Evolutionary conservation across 2,329 filamentous ascomycete species (phyloP).

Genomic region (Colletotrichum costaricense): DNA sequence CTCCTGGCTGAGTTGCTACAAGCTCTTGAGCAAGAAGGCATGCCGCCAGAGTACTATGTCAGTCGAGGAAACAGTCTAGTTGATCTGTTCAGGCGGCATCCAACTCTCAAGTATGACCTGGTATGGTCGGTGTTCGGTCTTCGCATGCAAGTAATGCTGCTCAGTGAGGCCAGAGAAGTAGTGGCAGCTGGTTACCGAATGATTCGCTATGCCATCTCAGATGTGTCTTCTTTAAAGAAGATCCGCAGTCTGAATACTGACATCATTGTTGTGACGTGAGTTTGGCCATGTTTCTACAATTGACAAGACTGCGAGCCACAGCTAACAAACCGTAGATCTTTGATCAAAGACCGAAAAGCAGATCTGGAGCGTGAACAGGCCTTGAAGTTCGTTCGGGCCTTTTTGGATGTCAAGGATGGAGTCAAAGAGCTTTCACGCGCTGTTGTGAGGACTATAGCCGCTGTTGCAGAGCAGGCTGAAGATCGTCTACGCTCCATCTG

Average conservation of each 20-base stretch:
- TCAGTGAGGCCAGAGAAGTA: slow-evolving; percentile 95
- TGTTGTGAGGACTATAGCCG: slow-evolving; percentile 88
- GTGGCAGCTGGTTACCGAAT: slow-evolving; percentile 95
- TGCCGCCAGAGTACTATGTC: slow-evolving; percentile 95
- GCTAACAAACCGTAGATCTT: slow-evolving; percentile 62
- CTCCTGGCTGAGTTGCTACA: slow-evolving; percentile 91
- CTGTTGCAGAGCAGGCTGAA: slow-evolving; percentile 88
- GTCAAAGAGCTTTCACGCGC: slow-evolving; percentile 87
- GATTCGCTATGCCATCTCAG: slow-evolving; percentile 93
- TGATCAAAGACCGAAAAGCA: slow-evolving; percentile 97
- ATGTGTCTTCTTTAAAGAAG: slow-evolving; percentile 87
- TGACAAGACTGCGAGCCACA: background rate
- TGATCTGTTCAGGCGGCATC: slow-evolving; percentile 94
- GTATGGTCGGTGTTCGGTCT: slow-evolving; percentile 96
- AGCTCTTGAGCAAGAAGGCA: slow-evolving; percentile 86
- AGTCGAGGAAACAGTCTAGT: slow-evolving; percentile 91
- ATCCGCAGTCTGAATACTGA: slow-evolving; percentile 92
- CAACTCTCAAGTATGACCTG: slow-evolving; percentile 94
- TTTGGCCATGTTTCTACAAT: slow-evolving; percentile 12
- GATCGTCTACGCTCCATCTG: slow-evolving; percentile 91
- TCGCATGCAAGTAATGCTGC: slow-evolving; percentile 93
- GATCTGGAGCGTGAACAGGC: slow-evolving; percentile 97
- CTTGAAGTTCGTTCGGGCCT: slow-evolving; percentile 93
- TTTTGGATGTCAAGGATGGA: slow-evolving; percentile 94
- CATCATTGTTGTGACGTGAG: slow-evolving; percentile 82